Percentiles rank a stretch among this genome's conserved stretches.
Evolutionary conservation across 345 rosid species (phyloP).

Genomic region (Gossypium mustelinum): DNA sequence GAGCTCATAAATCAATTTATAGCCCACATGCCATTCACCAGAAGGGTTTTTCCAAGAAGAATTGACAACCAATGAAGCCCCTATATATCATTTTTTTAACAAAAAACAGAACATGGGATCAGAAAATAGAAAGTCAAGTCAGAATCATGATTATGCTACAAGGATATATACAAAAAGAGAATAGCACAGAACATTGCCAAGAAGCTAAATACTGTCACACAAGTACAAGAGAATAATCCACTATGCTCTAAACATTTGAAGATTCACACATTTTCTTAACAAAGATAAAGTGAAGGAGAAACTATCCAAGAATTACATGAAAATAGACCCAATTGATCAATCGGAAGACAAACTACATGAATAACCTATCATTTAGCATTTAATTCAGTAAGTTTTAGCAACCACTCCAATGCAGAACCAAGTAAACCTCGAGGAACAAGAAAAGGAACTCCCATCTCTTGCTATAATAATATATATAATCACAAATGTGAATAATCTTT

Average conservation of each 20-base stretch:
- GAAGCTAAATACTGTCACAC: background rate
- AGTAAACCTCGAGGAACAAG: background rate
- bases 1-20: constrained; percentile 74
- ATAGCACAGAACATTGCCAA: constrained; percentile 12
- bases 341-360: background rate
- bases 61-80: constrained; percentile 66
- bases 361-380: background rate
- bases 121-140: constrained; percentile 3
- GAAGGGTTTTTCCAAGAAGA: constrained; percentile 89
- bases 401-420: background rate
- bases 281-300: background rate
- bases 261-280: background rate
- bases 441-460: background rate
- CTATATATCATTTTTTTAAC: constrained; percentile 32
- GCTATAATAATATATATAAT: background rate
- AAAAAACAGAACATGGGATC: background rate
- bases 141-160: background rate
- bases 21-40: constrained; percentile 93
- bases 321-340: background rate
- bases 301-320: background rate
- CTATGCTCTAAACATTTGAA: background rate
- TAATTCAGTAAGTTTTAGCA: background rate
- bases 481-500: background rate
- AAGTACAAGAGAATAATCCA: background rate
- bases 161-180: constrained; percentile 2